These are phyloP conservation scores for Tetratostichococcus sp. DNA, from an alignment of 139 green algal species.

Conservation along the genomic window DNA sequence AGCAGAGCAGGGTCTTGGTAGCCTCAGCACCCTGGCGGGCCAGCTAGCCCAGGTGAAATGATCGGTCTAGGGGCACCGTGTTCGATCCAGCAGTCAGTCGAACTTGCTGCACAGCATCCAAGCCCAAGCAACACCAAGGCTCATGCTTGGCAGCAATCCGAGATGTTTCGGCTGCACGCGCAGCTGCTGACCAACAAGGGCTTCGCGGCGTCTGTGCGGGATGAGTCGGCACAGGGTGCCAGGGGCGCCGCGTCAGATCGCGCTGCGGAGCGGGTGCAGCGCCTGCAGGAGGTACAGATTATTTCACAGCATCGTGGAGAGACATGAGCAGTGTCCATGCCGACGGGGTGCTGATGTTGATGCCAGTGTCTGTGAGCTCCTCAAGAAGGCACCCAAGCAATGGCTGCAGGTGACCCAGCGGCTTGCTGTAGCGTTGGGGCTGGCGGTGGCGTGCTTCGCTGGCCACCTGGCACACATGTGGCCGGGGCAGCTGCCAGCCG, in stretches of 20 bases:
- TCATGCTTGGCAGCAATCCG: too few species aligned
- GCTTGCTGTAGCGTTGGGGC: conserved; percentile 67
- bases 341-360: too few species aligned
- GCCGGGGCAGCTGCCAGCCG: conserved; percentile 38
- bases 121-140: too few species aligned
- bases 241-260: conserved; percentile 10
- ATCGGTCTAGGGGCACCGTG: too few species aligned
- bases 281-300: neutral
- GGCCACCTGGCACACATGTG: conserved; percentile 69
- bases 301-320: too few species aligned
- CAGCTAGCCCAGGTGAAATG: conserved; percentile 18
- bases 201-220: conserved; percentile 19
- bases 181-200: conserved; percentile 26
- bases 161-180: too few species aligned
- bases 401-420: conserved; percentile 28
- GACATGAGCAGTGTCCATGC: too few species aligned
- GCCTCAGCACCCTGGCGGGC: neutral
- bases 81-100: too few species aligned
- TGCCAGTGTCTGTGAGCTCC: too few species aligned
- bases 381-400: too few species aligned
- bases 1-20: conserved; percentile 3
- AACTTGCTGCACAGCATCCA: too few species aligned
- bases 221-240: neutral
- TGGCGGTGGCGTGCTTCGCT: conserved; percentile 70
- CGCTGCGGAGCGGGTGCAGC: conserved; percentile 15